These are phyloP conservation scores for Manihot esculenta DNA, from an alignment of 441 rosid genomes.

Conservation along the genomic window DNA sequence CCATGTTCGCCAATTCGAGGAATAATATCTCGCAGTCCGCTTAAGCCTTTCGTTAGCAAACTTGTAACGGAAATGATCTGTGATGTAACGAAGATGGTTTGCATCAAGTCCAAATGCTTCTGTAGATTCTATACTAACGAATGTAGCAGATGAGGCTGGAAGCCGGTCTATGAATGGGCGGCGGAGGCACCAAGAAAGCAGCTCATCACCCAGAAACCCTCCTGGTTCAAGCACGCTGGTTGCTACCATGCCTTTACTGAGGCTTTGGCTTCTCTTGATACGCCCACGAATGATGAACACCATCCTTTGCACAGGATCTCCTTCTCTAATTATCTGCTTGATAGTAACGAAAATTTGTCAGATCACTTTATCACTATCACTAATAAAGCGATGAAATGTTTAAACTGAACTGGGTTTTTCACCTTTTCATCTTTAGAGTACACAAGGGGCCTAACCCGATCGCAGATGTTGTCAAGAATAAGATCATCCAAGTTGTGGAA, in stretches of 20 bases:
- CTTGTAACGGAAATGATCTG: constrained; percentile 69
- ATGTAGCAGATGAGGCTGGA: constrained; percentile 68
- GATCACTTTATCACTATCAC: no score
- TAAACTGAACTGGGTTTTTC: neutral
- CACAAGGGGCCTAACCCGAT: constrained; percentile 54
- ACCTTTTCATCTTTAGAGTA: constrained; percentile 70
- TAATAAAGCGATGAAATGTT: neutral
- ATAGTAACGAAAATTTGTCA: neutral
- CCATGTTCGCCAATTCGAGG: constrained; percentile 78
- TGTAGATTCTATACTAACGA: constrained; percentile 43
- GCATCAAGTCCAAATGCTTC: constrained; percentile 61
- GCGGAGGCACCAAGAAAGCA: constrained; percentile 68
- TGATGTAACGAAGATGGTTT: constrained; percentile 49
- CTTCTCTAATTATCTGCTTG: constrained; percentile 62
- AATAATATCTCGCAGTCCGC: constrained; percentile 65
- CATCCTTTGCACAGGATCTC: constrained; percentile 63
- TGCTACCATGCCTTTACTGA: constrained; percentile 62
- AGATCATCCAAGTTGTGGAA: constrained; percentile 66
- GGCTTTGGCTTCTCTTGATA: constrained; percentile 49
- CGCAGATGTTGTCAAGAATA: constrained; percentile 66
- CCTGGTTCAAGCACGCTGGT: constrained; percentile 53
- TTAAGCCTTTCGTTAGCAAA: constrained; percentile 61
- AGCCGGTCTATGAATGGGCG: constrained; percentile 60
- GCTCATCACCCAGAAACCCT: constrained; percentile 64
- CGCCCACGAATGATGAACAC: constrained; percentile 50